Evolutionary conservation across 176 grass and related monocot species (phyloP), one percentile per base, ranked within the genome.

Genomic region (Neostapfia colusana): DNA sequence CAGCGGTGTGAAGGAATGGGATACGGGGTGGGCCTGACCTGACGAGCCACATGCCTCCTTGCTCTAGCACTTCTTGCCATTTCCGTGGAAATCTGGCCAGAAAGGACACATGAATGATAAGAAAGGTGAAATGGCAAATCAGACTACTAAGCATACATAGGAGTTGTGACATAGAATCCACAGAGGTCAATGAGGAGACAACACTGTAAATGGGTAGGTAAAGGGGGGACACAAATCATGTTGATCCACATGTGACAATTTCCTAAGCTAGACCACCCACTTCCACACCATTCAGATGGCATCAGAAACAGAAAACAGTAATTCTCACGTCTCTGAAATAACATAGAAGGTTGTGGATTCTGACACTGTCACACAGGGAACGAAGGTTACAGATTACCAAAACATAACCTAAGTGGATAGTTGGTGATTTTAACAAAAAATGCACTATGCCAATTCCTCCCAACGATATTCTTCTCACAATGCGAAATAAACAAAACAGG

Each of bases 61-160:
- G 86, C 72, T 75, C 87, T 83, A 25, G 89, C 73, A 76, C 67
- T 90, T 81, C 91, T 88, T 72, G 82, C 91, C 95, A 94, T 98
- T 72, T 92, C 78, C 70, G 66, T 18, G 27, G 61, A 85, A 85
- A 76, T 50, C 84, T 93, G 87, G 15, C 14, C 28, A 69, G 7
- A 63, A 80, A 75, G 2, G 31, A 3, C 31, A 31, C 31, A 31
- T 31, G 31, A 31, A 31, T 31, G 31, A 4, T 12, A 31, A 31
- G 31, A 31, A 31, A 48, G 20, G 49, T 6, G 10, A 57, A 25
- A 2, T 55, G 9, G 10, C 12, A 54, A 44, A 80, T 27, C 2
- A 60, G 50, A 43, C 46, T 70, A 56, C 54, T 18, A 25, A 40
- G 63, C 21, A 57, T 42, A 57, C 23, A 28, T 17, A 31, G 31